Evolutionary conservation across 2,329 filamentous ascomycete species (phyloP).

Genomic region (Epichloe amarillans): DNA sequence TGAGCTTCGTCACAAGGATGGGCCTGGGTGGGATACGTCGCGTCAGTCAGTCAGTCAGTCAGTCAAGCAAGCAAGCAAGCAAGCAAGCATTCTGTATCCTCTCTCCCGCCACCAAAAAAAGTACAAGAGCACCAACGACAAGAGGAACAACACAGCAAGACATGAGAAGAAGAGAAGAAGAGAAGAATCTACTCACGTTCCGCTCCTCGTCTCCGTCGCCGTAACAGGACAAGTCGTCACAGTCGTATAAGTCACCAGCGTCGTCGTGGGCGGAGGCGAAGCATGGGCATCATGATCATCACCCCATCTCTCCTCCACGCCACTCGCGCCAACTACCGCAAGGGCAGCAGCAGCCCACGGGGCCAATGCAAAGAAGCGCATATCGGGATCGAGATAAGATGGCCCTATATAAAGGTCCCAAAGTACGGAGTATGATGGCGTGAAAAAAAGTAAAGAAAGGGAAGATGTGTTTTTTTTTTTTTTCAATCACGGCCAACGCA

Average conservation of each 20-base stretch:
- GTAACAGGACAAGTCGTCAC: slow-evolving; percentile 33
- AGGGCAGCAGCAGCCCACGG: slow-evolving; percentile 3
- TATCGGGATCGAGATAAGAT: neutral
- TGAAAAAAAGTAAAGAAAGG: too few relatives aligned
- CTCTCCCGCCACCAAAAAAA: neutral
- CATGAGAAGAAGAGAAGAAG: neutral
- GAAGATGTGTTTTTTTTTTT: too few relatives aligned
- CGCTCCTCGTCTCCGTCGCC: slow-evolving; percentile 25
- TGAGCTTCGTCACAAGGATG: slow-evolving; percentile 27
- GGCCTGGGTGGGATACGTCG: slow-evolving; percentile 18
- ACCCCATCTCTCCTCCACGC: slow-evolving; percentile 1
- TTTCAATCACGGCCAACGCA: too few relatives aligned
- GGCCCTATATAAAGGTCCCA: too few relatives aligned
- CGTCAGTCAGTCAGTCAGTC: neutral
- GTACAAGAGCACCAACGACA: neutral
- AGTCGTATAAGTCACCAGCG: slow-evolving; percentile 24
- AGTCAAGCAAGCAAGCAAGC: too few relatives aligned
- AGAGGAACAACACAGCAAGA: neutral
- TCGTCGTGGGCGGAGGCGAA: slow-evolving; percentile 6
- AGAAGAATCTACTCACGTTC: slow-evolving; percentile 22
- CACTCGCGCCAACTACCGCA: slow-evolving; percentile 1
- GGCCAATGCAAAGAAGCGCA: slow-evolving; percentile 4
- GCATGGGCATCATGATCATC: neutral
- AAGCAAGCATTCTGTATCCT: neutral
- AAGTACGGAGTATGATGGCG: too few relatives aligned